These are phyloP conservation scores for Hypoxylon perforatum DNA, from an alignment of 495 filamentous ascomycete species.

Conservation along the genomic window DNA sequence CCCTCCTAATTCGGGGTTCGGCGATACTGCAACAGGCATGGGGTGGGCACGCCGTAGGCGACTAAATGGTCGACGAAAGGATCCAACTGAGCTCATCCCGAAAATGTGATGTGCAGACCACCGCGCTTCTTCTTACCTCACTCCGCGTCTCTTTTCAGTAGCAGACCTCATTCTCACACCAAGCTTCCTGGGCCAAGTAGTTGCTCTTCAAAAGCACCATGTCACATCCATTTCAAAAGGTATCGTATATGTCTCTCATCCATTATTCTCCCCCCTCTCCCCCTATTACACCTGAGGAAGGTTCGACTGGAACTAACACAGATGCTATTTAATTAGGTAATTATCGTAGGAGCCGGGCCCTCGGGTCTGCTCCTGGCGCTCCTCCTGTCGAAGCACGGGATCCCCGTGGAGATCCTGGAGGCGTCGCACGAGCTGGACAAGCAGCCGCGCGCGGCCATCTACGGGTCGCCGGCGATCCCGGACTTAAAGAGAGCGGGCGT, in stretches of 20 bases:
- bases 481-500: slow-evolving; percentile 67
- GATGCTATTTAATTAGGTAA: slow-evolving; percentile 38
- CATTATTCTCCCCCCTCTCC: not conserved
- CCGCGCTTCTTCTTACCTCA: slow-evolving; percentile 1
- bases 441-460: slow-evolving; percentile 66
- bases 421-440: slow-evolving; percentile 59
- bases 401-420: slow-evolving; percentile 65
- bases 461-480: slow-evolving; percentile 62
- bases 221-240: slow-evolving; percentile 40
- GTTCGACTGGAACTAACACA: not conserved
- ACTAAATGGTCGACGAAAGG: slow-evolving; percentile 16
- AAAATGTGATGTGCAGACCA: slow-evolving; percentile 1
- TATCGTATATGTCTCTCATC: not conserved
- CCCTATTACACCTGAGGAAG: not conserved
- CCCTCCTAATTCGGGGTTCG: slow-evolving; percentile 23
- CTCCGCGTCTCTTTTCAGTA: slow-evolving; percentile 18
- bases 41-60: not conserved
- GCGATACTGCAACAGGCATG: slow-evolving; percentile 1
- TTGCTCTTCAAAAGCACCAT: slow-evolving; percentile 22
- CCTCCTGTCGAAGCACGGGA: slow-evolving; percentile 64
- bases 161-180: not conserved
- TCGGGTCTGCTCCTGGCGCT: slow-evolving; percentile 67
- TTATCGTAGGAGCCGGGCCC: slow-evolving; percentile 67
- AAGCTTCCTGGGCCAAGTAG: not conserved
- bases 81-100: not conserved